Percentiles rank a stretch among this genome's conserved stretches.
Conservation (phyloP, 78 protist species). For the Dictyostelium discoideum region dicty_2.7 NC_007090.3:1098001-1098500, state of each 20-base stretch:
- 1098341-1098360: slow-evolving; percentile 37
- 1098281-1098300: neutral
- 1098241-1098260: neutral
- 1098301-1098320: slow-evolving; percentile 33
- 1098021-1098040: neutral
- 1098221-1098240: neutral
- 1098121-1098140: slow-evolving; percentile 34
- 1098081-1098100: slow-evolving; percentile 14
- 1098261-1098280: neutral
- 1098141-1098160: neutral
- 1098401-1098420: neutral
- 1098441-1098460: slow-evolving; percentile 23
- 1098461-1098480: neutral
- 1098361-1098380: slow-evolving; percentile 11
- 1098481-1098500: slow-evolving; percentile 50
- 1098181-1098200: slow-evolving; percentile 28
- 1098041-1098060: neutral
- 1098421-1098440: neutral
- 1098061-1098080: neutral
- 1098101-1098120: neutral
- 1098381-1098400: neutral
- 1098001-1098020: neutral
- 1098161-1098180: neutral
- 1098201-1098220: neutral
- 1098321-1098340: neutral